Evolutionary conservation across 768 basidiomycete genomes (phyloP), one percentile per base, ranked within the genome.

Genomic region (Suillus cothurnatus): DNA sequence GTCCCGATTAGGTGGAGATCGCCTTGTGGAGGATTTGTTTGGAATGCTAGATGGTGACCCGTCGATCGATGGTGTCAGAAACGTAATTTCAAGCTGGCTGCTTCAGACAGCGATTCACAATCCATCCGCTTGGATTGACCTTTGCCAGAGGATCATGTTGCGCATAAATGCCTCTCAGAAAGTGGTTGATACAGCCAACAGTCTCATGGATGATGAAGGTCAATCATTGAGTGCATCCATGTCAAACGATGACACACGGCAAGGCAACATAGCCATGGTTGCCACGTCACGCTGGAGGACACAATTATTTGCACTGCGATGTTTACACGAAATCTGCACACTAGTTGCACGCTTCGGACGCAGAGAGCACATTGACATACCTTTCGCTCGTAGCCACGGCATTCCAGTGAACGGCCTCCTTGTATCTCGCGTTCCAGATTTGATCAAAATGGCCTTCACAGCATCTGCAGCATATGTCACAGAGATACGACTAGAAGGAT

Each of bases 381-480:
- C 82, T 2, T 84, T 88, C 67, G 95, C 94, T 2, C 81, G 86
- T 53, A 81, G 77, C 50, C 80, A 84, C 31, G 89, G 91, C 1
- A 68, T 92, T 8, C 78, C 85, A 3, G 73, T 82, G 4, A 80
- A 85, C 8, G 86, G 87, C 1, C 81, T 98, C 55, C 82, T 99
- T 21, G 90, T 93, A 45, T 89, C 91, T 21, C 87, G 95, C 23
- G 88, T 99, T 9, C 88, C 92, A 7, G 97, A 99, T 77, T 81
- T 99, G 64, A 97, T 99, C 77, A 93, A 86, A 79, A 97, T 99
- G 91, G 97, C 97, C 0, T 99, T 99, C 75, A 97, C 94, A 15
- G 96, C 97, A 0, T 95, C 95, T 19, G 94, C 97, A 0, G 95
- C 97, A 5, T 93, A 97, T 73, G 95, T 98, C 38, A 95, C 93